phyloP scores from a whole-genome alignment of 805 yeast genomes.

The Candida peoriensis region DNA sequence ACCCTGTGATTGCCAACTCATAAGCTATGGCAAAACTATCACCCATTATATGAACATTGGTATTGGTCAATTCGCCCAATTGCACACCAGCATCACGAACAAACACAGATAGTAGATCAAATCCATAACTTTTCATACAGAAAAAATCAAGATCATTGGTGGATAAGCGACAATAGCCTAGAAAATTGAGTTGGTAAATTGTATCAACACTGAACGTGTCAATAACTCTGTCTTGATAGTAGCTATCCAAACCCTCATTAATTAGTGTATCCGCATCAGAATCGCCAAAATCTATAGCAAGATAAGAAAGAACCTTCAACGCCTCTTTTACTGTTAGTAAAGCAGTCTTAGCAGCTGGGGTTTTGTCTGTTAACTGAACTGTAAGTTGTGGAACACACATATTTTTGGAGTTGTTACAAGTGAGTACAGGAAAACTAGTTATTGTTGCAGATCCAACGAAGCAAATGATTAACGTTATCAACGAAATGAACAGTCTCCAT shows the following conservation, averaged over 20 bases:
- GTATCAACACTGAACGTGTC: conserved; percentile 42
- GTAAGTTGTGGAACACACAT: conserved; percentile 40
- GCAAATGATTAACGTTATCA: background rate
- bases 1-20: conserved; percentile 28
- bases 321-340: conserved; percentile 36
- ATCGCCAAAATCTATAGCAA: conserved; percentile 40
- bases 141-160: conserved; percentile 11
- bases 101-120: conserved; percentile 43
- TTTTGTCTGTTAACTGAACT: conserved; percentile 33
- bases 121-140: conserved; percentile 37
- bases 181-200: conserved; percentile 37
- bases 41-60: conserved; percentile 35
- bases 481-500: background rate
- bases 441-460: background rate
- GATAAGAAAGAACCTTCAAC: conserved; percentile 37
- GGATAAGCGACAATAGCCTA: conserved; percentile 45
- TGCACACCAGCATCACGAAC: conserved; percentile 47
- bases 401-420: conserved; percentile 28
- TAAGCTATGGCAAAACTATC: conserved; percentile 37
- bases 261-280: conserved; percentile 15
- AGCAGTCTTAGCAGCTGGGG: conserved; percentile 29
- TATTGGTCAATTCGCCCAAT: conserved; percentile 35
- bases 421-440: conserved; percentile 17
- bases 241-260: conserved; percentile 20
- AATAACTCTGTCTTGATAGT: conserved; percentile 29